Percentiles rank a stretch among this genome's conserved stretches.
Conservation (phyloP, 176 grass and related monocot genomes). For the Paspalum vaginatum region DNA sequence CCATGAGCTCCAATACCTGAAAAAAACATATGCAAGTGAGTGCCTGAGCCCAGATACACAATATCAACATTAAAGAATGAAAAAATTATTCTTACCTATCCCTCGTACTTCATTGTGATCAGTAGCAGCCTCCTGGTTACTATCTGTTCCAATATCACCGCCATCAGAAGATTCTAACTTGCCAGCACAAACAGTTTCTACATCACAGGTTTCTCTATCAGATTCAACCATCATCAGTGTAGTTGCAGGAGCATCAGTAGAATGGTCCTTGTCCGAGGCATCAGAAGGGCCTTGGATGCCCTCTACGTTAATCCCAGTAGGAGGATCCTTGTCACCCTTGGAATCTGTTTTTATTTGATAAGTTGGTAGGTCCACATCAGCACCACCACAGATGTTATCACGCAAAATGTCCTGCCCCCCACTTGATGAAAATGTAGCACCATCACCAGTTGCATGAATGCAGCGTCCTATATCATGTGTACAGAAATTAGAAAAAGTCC, state of each 20-base stretch:
- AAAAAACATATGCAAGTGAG: conserved; percentile 37
- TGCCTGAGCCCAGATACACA: not conserved
- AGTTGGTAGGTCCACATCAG: conserved; percentile 14
- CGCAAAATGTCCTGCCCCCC: conserved; percentile 12
- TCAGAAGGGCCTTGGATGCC: conserved; percentile 19
- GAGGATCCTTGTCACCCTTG: conserved; percentile 32
- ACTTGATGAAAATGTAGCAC: not conserved
- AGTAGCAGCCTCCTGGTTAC: not conserved
- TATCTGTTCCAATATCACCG: not conserved
- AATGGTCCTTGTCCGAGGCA: conserved; percentile 31
- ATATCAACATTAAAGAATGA: not conserved
- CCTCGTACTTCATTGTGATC: not conserved
- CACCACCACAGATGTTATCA: conserved; percentile 6
- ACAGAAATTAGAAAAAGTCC: conserved; percentile 22
- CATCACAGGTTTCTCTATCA: conserved; percentile 20
- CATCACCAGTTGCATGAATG: conserved; percentile 3
- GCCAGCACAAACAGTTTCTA: conserved; percentile 17
- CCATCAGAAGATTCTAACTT: conserved; percentile 33
- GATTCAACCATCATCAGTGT: conserved; percentile 15
- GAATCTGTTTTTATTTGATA: conserved; percentile 24
- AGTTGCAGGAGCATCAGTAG: conserved; percentile 25
- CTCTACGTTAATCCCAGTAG: conserved; percentile 5
- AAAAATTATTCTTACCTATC: not conserved
- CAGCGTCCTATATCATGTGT: conserved; percentile 31
- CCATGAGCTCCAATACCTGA: conserved; percentile 32